These are phyloP conservation scores for Solanum tarijense DNA, from an alignment of 257 asterid genomes.

Conservation along the genomic window DNA sequence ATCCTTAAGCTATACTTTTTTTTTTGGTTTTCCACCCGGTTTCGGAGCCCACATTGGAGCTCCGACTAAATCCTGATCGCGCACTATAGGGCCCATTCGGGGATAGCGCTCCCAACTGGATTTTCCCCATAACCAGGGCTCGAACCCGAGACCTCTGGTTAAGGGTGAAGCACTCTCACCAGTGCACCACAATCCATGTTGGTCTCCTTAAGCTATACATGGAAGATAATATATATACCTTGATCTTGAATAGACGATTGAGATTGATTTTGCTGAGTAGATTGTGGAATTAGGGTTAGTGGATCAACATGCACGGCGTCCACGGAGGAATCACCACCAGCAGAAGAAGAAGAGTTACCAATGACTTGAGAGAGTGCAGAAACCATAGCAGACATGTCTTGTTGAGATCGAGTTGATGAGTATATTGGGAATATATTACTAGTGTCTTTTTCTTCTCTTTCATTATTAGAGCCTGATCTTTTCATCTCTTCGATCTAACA, in stretches of 20 bases:
- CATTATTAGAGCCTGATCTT: conserved; percentile 34
- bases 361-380: conserved; percentile 80
- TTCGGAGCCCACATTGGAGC: too few species aligned
- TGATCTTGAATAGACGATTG: conserved; percentile 26
- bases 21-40: too few species aligned
- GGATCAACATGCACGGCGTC: neutral
- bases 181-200: too few species aligned
- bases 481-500: conserved; percentile 32
- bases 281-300: neutral
- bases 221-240: conserved; percentile 23
- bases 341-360: conserved; percentile 24
- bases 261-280: conserved; percentile 13
- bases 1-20: too few species aligned
- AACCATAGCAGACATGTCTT: conserved; percentile 79
- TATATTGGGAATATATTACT: conserved; percentile 19
- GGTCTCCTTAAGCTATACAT: neutral
- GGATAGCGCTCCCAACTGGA: too few species aligned
- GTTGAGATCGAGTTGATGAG: conserved; percentile 56
- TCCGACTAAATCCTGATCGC: too few species aligned
- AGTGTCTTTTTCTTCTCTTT: conserved; percentile 11
- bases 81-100: too few species aligned
- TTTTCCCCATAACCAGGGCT: too few species aligned
- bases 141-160: too few species aligned
- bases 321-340: neutral
- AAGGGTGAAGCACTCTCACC: too few species aligned